Conservation (phyloP, 768 basidiomycete species). For the Collybia sordida region DNA sequence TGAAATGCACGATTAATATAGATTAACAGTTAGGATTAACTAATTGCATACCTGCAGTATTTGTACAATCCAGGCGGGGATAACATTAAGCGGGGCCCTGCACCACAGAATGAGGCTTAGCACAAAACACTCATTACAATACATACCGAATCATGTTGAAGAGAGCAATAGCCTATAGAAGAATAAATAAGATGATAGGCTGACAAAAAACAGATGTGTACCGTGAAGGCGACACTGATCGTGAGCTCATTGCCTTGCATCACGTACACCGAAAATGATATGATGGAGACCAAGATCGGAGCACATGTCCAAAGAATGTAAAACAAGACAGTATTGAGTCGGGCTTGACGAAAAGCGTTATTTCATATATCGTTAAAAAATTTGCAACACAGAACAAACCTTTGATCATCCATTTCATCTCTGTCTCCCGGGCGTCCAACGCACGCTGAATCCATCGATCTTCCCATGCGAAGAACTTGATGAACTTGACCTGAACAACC, state of each 20-base stretch:
- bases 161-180: conserved; percentile 64
- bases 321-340: conserved; percentile 74
- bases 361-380: not conserved
- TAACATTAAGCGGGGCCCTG: conserved; percentile 71
- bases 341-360: conserved; percentile 36
- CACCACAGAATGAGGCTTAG: not conserved
- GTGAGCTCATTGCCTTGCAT: conserved; percentile 73
- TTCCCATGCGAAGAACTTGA: conserved; percentile 86
- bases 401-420: conserved; percentile 80
- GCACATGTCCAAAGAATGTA: conserved; percentile 70
- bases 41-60: conserved; percentile 54
- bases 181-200: not conserved
- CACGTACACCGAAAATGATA: conserved; percentile 77
- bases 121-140: not conserved
- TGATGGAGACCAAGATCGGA: conserved; percentile 77
- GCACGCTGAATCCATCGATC: conserved; percentile 71
- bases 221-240: conserved; percentile 82
- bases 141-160: conserved; percentile 82
- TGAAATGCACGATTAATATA: conserved; percentile 19
- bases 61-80: conserved; percentile 79
- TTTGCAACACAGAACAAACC: conserved; percentile 28
- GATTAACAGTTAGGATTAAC: not conserved
- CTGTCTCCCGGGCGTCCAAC: conserved; percentile 61
- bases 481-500: conserved; percentile 57
- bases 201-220: conserved; percentile 25